A percentile compares a stretch with the other conserved stretches of the same genome.
Evolutionary conservation across 2,329 filamentous ascomycete species (phyloP).

Genomic region (Calonectria pseudoturangicola): DNA sequence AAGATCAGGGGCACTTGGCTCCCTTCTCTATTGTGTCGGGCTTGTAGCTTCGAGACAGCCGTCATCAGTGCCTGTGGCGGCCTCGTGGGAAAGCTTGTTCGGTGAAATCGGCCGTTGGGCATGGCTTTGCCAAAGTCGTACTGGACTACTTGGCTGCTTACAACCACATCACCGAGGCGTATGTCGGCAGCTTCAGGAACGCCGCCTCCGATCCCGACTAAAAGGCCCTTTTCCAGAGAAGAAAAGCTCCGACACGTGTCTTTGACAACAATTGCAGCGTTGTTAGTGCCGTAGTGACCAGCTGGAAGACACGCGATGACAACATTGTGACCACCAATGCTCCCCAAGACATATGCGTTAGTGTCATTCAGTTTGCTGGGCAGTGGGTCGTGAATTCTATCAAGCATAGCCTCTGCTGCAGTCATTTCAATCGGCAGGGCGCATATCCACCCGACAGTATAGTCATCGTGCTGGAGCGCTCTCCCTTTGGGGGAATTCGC

Average conservation of each 20-base stretch:
- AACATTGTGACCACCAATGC: background rate
- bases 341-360: background rate
- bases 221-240: background rate
- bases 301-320: background rate
- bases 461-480: background rate
- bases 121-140: conserved; percentile 14
- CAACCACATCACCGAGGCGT: conserved; percentile 1
- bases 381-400: background rate
- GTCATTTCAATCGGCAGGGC: conserved; percentile 5
- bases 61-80: background rate
- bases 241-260: background rate
- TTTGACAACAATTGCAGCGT: background rate
- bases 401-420: background rate
- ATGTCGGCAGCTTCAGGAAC: background rate
- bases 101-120: background rate
- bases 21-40: background rate
- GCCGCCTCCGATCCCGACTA: background rate
- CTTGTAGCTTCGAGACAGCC: conserved; percentile 6
- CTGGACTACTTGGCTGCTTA: background rate
- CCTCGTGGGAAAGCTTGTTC: background rate
- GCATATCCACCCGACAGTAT: background rate
- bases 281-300: background rate
- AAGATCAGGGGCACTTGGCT: background rate
- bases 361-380: background rate
- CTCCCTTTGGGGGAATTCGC: background rate